Percentiles rank a stretch among this genome's conserved stretches.
Conservation (phyloP, 441 rosid genomes). For the Viola pubescens region DNA sequence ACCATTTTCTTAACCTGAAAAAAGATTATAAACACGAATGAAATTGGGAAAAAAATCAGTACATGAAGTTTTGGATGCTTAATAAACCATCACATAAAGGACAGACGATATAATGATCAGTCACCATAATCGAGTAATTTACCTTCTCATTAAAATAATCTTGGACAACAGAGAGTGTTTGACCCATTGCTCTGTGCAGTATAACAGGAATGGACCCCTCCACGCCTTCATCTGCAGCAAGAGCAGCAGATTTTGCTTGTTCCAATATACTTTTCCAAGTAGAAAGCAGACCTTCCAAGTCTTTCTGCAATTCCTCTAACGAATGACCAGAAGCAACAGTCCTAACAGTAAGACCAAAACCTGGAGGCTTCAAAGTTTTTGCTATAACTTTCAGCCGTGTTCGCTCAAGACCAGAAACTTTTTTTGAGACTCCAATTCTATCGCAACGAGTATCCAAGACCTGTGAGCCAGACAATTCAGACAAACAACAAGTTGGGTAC, state of each 20-base stretch:
- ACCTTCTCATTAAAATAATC: slow-evolving; percentile 87
- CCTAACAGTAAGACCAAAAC: slow-evolving; percentile 85
- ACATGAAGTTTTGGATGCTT: slow-evolving; percentile 4
- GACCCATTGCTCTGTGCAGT: slow-evolving; percentile 92
- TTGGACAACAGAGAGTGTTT: slow-evolving; percentile 92
- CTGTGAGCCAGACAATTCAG: slow-evolving; percentile 37
- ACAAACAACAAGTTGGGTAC: slow-evolving; percentile 11
- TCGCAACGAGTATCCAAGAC: slow-evolving; percentile 51
- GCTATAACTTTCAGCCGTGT: slow-evolving; percentile 85
- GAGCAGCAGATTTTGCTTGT: slow-evolving; percentile 87
- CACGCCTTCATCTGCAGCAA: slow-evolving; percentile 94
- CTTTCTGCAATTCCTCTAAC: slow-evolving; percentile 80
- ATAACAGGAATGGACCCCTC: slow-evolving; percentile 85
- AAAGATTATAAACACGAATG: slow-evolving; percentile 10
- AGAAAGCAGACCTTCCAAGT: slow-evolving; percentile 73
- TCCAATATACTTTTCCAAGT: slow-evolving; percentile 81
- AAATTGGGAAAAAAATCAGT: slow-evolving; percentile 2
- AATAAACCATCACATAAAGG: background rate
- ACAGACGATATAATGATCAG: background rate
- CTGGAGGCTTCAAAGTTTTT: slow-evolving; percentile 82
- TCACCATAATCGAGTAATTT: slow-evolving; percentile 1
- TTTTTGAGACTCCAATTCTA: slow-evolving; percentile 75
- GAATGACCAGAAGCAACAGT: slow-evolving; percentile 92
- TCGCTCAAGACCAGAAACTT: slow-evolving; percentile 71
- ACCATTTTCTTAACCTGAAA: slow-evolving; percentile 78